Percentiles rank a stretch among this genome's conserved stretches.
Conservation (phyloP, 2,329 filamentous ascomycete genomes). For the Claviceps fusiformis region DNA sequence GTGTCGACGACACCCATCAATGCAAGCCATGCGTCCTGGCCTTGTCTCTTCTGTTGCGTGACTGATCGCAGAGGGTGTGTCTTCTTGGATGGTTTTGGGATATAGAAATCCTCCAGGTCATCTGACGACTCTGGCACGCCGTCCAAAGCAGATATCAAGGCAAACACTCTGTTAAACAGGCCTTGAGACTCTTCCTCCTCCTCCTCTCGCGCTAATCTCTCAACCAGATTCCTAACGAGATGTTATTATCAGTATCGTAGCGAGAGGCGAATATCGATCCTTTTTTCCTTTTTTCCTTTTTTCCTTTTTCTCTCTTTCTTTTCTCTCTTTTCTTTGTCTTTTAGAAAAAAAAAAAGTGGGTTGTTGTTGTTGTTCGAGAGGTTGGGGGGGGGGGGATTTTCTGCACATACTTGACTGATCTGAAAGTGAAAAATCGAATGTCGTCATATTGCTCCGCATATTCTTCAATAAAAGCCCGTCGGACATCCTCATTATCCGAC, state of each 20-base stretch:
- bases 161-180: conserved; percentile 43
- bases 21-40: conserved; percentile 77
- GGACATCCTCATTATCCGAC: conserved; percentile 43
- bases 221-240: conserved; percentile 13
- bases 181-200: conserved; percentile 12
- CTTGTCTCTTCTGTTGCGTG: conserved; percentile 60
- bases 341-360: not conserved
- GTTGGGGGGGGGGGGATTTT: too few species aligned
- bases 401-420: conserved; percentile 48
- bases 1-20: conserved; percentile 55
- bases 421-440: conserved; percentile 70
- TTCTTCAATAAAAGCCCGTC: conserved; percentile 61
- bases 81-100: conserved; percentile 50
- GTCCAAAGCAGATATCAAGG: conserved; percentile 53
- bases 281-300: too few species aligned
- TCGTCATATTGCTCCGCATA: conserved; percentile 74
- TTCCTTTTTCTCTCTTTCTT: not conserved
- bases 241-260: conserved; percentile 1
- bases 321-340: too few species aligned
- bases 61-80: conserved; percentile 53
- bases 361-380: too few species aligned
- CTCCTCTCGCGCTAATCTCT: conserved; percentile 9
- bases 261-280: not conserved
- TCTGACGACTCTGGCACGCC: conserved; percentile 53
- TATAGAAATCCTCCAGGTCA: conserved; percentile 57